phyloP scores from a whole-genome alignment of 2,329 filamentous ascomycete genomes.

The Diplocarpon mali region DNA sequence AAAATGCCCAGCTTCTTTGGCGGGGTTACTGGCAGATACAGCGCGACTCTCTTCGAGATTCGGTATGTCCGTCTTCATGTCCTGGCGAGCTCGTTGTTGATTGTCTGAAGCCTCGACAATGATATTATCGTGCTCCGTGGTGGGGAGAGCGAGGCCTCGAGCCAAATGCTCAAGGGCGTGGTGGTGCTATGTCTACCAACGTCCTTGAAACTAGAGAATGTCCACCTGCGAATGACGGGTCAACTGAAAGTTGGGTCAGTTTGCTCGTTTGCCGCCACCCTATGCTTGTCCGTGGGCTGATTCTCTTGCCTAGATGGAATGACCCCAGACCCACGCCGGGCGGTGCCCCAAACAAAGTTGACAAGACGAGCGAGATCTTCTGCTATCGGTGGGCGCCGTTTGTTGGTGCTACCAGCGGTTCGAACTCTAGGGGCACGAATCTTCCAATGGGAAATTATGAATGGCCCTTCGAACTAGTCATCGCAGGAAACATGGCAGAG shows the following conservation, averaged over 20 bases:
- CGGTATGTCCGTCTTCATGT: constrained; percentile 20
- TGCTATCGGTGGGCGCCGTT: constrained; percentile 62
- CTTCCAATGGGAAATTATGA: constrained; percentile 70
- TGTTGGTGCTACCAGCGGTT: constrained; percentile 37
- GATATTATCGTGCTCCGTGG: constrained; percentile 73
- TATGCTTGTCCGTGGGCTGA: constrained; percentile 3
- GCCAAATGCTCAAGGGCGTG: constrained; percentile 61
- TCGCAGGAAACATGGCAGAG: constrained; percentile 67
- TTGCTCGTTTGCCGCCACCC: not conserved
- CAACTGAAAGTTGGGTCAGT: constrained; percentile 58
- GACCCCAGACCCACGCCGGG: constrained; percentile 43
- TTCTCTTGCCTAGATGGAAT: constrained; percentile 34
- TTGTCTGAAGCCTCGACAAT: constrained; percentile 52
- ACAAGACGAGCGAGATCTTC: constrained; percentile 49
- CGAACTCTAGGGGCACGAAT: constrained; percentile 40
- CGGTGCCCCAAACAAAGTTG: constrained; percentile 46
- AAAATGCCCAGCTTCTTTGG: constrained; percentile 26
- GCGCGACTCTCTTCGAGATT: constrained; percentile 29
- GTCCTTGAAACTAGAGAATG: constrained; percentile 59
- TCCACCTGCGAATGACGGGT: constrained; percentile 61
- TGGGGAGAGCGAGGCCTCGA: constrained; percentile 61
- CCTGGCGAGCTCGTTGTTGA: constrained; percentile 8
- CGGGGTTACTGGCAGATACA: constrained; percentile 25
- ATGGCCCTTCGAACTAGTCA: constrained; percentile 65
- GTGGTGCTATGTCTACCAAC: constrained; percentile 63